Conservation (phyloP, 805 yeast genomes). For the Teunomyces panamensis region DNA sequence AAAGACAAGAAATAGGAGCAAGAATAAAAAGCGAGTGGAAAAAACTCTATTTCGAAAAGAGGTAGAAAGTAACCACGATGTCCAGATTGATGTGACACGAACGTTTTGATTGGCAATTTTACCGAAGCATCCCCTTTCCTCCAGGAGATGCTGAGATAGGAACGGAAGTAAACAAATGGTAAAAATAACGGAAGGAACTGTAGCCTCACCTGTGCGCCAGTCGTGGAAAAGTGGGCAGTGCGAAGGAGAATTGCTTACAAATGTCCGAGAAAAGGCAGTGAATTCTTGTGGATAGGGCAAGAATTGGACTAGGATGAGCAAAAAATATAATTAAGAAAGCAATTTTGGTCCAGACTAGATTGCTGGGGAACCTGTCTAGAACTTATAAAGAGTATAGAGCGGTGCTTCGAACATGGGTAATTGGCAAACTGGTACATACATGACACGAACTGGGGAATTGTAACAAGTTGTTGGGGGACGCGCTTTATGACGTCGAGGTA, state of each 20-base stretch:
- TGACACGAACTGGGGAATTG: neutral
- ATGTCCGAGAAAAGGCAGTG: neutral
- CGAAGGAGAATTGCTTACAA: neutral
- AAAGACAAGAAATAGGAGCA: neutral
- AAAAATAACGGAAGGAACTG: no score
- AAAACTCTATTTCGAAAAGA: no score
- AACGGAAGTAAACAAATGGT: no score
- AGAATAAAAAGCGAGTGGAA: neutral
- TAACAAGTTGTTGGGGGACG: neutral
- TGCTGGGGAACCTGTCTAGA: neutral
- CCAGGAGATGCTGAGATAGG: no score
- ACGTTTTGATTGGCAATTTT: no score
- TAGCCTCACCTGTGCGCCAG: neutral
- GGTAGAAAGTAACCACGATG: no score
- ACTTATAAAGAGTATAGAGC: neutral
- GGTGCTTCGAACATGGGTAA: neutral
- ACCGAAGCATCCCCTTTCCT: no score
- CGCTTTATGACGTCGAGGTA: neutral
- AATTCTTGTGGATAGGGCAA: neutral
- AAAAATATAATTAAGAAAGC: neutral
- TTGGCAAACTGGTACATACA: neutral
- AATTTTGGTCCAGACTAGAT: neutral
- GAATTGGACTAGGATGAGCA: neutral
- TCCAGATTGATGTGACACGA: no score
- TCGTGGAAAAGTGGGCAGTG: neutral